These are phyloP conservation scores for Ganoderma meredithae DNA, from an alignment of 1,284 basidiomycete genomes.

Conservation along the genomic window DNA sequence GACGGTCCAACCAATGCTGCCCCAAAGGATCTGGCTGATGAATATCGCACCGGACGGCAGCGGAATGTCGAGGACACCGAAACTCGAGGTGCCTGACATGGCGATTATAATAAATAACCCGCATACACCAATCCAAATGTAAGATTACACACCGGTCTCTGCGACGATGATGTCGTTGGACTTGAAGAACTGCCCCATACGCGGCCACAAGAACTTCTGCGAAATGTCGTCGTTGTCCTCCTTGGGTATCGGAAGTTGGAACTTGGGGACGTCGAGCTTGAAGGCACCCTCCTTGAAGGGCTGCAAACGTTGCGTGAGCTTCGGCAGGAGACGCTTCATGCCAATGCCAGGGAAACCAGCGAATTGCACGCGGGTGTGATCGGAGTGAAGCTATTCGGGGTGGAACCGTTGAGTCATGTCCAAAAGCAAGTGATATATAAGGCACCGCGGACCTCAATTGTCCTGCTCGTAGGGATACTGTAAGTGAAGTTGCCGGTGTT, in stretches of 20 bases:
- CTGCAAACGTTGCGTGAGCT: constrained; percentile 64
- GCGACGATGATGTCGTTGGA: constrained; percentile 82
- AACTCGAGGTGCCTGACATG: constrained; percentile 51
- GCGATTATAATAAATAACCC: neutral
- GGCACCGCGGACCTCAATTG: constrained; percentile 64
- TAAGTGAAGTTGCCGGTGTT: constrained; percentile 90
- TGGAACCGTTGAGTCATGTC: constrained; percentile 16
- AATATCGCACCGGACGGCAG: constrained; percentile 74
- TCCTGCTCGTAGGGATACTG: constrained; percentile 64
- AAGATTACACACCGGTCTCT: constrained; percentile 60
- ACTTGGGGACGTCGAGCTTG: constrained; percentile 57
- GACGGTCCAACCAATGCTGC: constrained; percentile 88
- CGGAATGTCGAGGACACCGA: constrained; percentile 70
- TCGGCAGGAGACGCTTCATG: constrained; percentile 78
- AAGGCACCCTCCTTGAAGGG: constrained; percentile 48
- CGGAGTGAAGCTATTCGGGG: constrained; percentile 77
- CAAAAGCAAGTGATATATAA: neutral
- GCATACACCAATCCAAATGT: neutral
- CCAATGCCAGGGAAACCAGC: constrained; percentile 69
- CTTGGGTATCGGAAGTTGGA: constrained; percentile 54
- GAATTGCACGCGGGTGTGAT: constrained; percentile 74
- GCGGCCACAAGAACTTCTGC: constrained; percentile 89
- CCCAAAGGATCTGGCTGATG: constrained; percentile 85
- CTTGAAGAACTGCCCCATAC: constrained; percentile 81
- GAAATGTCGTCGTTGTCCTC: constrained; percentile 64